These are phyloP conservation scores for Gonapodya sp. DNA, from an alignment of 192 early-diverging fungal species.

Conservation along the genomic window DNA sequence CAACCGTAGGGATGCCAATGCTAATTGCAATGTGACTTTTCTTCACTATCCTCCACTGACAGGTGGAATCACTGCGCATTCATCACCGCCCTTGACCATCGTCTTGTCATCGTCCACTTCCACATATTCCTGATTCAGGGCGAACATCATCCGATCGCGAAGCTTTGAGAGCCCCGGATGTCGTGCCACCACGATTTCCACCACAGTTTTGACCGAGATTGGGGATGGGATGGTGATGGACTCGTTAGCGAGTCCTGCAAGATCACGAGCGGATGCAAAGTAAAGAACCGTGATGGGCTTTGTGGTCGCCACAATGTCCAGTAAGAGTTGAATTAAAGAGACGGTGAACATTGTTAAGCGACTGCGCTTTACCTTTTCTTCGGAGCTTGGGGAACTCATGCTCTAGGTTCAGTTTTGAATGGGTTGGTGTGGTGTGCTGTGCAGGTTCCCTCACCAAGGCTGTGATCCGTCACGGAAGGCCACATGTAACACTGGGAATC, in stretches of 20 bases:
- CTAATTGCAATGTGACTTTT: not conserved
- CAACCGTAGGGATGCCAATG: not conserved
- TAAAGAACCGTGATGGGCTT: constrained; percentile 40
- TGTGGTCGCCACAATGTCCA: no score
- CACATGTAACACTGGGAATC: no score
- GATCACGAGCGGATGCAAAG: constrained; percentile 47
- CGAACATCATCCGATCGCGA: constrained; percentile 38
- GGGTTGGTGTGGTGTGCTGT: no score
- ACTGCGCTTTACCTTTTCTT: no score
- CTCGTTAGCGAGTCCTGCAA: constrained; percentile 30
- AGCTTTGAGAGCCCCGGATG: constrained; percentile 27
- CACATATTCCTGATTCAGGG: constrained; percentile 56
- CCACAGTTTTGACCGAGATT: constrained; percentile 10
- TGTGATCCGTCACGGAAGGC: no score
- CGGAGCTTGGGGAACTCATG: no score
- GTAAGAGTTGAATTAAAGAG: no score
- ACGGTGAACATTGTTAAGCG: no score
- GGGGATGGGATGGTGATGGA: constrained; percentile 23
- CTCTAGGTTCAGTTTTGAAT: no score
- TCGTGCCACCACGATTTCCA: constrained; percentile 11
- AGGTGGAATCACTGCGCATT: constrained; percentile 55
- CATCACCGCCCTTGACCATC: constrained; percentile 39
- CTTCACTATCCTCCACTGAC: constrained; percentile 48
- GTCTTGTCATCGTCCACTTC: constrained; percentile 29
- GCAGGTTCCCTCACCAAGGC: no score